These are phyloP conservation scores for Sechiopsis laciniata DNA, from an alignment of 306 rosid species.

Conservation along the genomic window DNA sequence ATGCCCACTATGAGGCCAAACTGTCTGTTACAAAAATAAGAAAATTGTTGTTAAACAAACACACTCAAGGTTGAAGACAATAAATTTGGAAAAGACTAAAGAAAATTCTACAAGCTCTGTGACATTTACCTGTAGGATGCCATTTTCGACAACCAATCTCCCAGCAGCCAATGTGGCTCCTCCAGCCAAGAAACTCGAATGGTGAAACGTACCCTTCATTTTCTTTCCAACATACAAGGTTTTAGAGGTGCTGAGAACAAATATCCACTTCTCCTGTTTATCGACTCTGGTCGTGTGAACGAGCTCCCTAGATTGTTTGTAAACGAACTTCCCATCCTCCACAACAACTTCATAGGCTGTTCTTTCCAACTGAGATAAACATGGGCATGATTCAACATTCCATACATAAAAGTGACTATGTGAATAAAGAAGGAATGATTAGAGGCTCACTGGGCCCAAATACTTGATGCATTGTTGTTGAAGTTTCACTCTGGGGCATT, in stretches of 20 bases:
- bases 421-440: background rate
- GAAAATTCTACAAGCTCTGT: background rate
- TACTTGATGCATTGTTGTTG: constrained; percentile 36
- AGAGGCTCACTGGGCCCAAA: constrained; percentile 33
- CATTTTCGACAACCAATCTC: constrained; percentile 28
- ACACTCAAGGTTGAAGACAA: background rate
- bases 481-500: constrained; percentile 37
- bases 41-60: background rate
- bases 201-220: constrained; percentile 41
- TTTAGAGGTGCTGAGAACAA: constrained; percentile 32
- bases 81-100: background rate
- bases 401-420: background rate
- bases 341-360: constrained; percentile 30
- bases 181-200: constrained; percentile 48
- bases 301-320: constrained; percentile 25
- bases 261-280: constrained; percentile 33
- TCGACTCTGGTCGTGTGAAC: constrained; percentile 31
- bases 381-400: background rate
- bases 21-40: constrained; percentile 21
- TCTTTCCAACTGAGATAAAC: constrained; percentile 31
- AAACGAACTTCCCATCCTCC: constrained; percentile 29
- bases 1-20: constrained; percentile 40
- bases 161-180: constrained; percentile 41
- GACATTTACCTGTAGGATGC: constrained; percentile 31
- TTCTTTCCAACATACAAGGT: constrained; percentile 35